Conservation (phyloP, 2,329 filamentous ascomycete genomes). For the Stylonectria norvegica region DNA sequence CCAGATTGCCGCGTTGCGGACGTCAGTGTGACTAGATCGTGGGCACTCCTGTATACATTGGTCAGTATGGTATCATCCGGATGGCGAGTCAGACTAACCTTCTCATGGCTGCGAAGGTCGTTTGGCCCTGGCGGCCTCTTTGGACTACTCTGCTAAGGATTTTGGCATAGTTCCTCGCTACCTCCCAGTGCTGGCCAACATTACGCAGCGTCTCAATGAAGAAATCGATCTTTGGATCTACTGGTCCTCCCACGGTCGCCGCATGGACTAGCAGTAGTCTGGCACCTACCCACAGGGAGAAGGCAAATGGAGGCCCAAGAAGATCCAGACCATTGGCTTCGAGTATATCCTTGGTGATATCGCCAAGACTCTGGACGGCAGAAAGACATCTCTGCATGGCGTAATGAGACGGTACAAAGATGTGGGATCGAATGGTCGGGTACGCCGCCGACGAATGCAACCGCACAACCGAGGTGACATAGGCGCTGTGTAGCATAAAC, state of each 20-base stretch:
- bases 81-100: slow-evolving; percentile 26
- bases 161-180: slow-evolving; percentile 41
- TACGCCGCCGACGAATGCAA: slow-evolving; percentile 45
- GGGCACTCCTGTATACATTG: slow-evolving; percentile 32
- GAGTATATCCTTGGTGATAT: slow-evolving; percentile 42
- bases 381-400: slow-evolving; percentile 45
- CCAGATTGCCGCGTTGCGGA: slow-evolving; percentile 35
- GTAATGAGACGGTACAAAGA: slow-evolving; percentile 43
- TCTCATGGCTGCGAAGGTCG: slow-evolving; percentile 39
- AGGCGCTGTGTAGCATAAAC: slow-evolving; percentile 46
- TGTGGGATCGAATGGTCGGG: slow-evolving; percentile 37
- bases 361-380: slow-evolving; percentile 41
- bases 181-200: slow-evolving; percentile 43
- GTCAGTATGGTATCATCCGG: neutral
- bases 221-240: slow-evolving; percentile 41
- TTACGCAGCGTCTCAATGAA: slow-evolving; percentile 41
- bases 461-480: slow-evolving; percentile 42
- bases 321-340: slow-evolving; percentile 42
- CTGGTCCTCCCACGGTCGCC: slow-evolving; percentile 34
- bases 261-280: slow-evolving; percentile 41
- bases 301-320: slow-evolving; percentile 42
- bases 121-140: slow-evolving; percentile 34
- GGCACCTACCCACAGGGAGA: slow-evolving; percentile 44
- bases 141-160: slow-evolving; percentile 39
- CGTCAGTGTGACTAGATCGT: slow-evolving; percentile 38